These are phyloP conservation scores for Tricholomella constricta DNA, from an alignment of 768 basidiomycete species.

Conservation along the genomic window DNA sequence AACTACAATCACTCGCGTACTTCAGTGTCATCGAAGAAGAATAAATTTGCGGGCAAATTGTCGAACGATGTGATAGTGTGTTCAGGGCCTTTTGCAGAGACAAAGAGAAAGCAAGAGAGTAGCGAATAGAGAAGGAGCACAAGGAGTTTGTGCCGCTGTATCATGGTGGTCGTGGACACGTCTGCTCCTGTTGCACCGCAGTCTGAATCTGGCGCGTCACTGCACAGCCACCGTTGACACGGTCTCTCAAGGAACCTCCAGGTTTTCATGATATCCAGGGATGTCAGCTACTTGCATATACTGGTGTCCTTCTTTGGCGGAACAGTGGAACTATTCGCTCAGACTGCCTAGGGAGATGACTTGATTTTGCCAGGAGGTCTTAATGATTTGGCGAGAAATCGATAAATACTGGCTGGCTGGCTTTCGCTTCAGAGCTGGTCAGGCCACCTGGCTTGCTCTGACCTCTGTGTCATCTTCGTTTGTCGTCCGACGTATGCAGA, in stretches of 20 bases:
- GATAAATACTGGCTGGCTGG: no score
- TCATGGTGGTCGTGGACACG: slow-evolving; percentile 28
- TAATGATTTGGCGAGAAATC: no score
- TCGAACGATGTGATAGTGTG: slow-evolving; percentile 56
- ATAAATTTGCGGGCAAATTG: slow-evolving; percentile 73
- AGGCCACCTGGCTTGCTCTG: no score
- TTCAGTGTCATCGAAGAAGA: slow-evolving; percentile 92
- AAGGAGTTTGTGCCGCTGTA: slow-evolving; percentile 21
- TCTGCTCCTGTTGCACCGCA: slow-evolving; percentile 13
- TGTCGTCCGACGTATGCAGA: no score
- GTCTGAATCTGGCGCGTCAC: slow-evolving; percentile 8
- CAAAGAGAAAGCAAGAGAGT: slow-evolving; percentile 16
- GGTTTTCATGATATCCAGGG: neutral
- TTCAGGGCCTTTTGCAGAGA: slow-evolving; percentile 46
- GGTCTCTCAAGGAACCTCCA: neutral
- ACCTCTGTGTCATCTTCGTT: no score
- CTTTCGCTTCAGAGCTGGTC: no score
- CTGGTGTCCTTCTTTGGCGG: no score
- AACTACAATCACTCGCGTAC: slow-evolving; percentile 47
- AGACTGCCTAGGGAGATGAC: no score
- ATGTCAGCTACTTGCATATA: no score
- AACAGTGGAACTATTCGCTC: no score
- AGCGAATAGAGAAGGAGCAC: slow-evolving; percentile 21
- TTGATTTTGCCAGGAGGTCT: no score
- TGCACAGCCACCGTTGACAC: slow-evolving; percentile 15